Evolutionary conservation across 176 grass and related monocot species (phyloP).

Genomic region (Oryza glaberrima): DNA sequence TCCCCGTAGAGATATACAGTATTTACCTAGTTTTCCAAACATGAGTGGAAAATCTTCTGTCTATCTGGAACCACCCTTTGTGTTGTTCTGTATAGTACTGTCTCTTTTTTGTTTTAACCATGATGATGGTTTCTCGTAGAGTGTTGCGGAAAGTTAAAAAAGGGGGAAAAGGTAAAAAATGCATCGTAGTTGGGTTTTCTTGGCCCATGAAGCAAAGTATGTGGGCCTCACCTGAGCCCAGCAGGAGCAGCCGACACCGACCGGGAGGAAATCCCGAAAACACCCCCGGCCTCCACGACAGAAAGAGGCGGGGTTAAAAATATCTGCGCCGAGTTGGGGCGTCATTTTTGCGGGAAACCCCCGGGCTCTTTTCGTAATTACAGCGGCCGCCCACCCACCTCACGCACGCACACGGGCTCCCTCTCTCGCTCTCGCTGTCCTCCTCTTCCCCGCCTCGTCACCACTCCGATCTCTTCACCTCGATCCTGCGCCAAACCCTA

Average conservation of each 20-base stretch:
- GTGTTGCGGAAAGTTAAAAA: too few relatives aligned
- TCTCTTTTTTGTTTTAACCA: too few relatives aligned
- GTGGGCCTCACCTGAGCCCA: slow-evolving; percentile 5
- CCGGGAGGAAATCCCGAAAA: background rate
- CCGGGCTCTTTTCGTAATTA: slow-evolving; percentile 36
- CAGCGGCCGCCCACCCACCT: slow-evolving; percentile 10
- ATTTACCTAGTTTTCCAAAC: background rate
- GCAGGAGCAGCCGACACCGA: slow-evolving; percentile 3
- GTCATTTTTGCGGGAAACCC: slow-evolving; percentile 43
- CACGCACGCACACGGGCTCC: slow-evolving; percentile 33
- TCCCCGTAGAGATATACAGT: background rate
- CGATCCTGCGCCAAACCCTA: slow-evolving; percentile 50
- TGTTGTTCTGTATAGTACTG: background rate
- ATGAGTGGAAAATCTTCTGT: background rate
- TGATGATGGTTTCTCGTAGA: too few relatives aligned
- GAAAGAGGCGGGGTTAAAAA: slow-evolving; percentile 21
- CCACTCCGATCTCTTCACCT: slow-evolving; percentile 40
- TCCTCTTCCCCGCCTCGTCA: slow-evolving; percentile 28
- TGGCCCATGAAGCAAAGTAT: background rate
- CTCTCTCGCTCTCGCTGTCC: background rate
- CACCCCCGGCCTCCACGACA: background rate
- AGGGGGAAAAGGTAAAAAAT: too few relatives aligned
- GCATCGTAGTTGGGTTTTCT: background rate
- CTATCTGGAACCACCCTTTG: background rate
- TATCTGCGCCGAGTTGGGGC: slow-evolving; percentile 36